Conservation (phyloP, 2,329 filamentous ascomycete genomes). For the Colletotrichum abscissum region DNA sequence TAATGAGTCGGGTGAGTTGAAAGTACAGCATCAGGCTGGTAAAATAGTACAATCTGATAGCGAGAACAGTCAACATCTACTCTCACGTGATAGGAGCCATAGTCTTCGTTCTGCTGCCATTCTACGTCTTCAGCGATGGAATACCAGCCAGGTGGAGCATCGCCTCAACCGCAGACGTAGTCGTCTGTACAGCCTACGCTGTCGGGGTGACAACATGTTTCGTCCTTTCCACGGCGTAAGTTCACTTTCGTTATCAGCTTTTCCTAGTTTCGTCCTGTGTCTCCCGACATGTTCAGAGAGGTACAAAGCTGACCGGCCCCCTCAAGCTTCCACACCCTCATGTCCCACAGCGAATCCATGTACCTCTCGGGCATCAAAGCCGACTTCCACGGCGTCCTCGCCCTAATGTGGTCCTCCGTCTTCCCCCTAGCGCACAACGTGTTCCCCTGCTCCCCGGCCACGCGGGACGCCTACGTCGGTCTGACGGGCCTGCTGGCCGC, state of each 20-base stretch:
- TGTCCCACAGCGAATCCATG: constrained; percentile 62
- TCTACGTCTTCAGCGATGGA: constrained; percentile 48
- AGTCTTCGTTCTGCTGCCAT: constrained; percentile 51
- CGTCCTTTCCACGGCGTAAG: constrained; percentile 55
- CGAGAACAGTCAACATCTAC: constrained; percentile 55
- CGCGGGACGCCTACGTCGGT: constrained; percentile 49
- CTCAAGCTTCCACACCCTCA: constrained; percentile 65
- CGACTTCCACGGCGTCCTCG: constrained; percentile 71
- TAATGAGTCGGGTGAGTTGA: constrained; percentile 20
- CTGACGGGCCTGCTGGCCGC: constrained; percentile 48
- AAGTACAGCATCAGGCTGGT: neutral
- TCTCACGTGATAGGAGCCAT: constrained; percentile 56
- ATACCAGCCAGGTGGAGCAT: constrained; percentile 49
- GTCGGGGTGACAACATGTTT: constrained; percentile 58
- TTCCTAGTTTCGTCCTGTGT: neutral
- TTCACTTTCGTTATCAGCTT: neutral
- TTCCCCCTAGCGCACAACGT: constrained; percentile 69
- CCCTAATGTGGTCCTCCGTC: constrained; percentile 71
- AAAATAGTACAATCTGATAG: neutral
- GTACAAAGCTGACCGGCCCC: neutral
- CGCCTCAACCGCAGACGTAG: constrained; percentile 49
- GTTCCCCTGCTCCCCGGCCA: constrained; percentile 50
- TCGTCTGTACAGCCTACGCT: constrained; percentile 56
- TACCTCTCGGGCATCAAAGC: constrained; percentile 65
- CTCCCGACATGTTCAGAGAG: too few relatives aligned